phyloP scores from a whole-genome alignment of 139 green algal species.

The Raphidocelis subcapitata region DNA sequence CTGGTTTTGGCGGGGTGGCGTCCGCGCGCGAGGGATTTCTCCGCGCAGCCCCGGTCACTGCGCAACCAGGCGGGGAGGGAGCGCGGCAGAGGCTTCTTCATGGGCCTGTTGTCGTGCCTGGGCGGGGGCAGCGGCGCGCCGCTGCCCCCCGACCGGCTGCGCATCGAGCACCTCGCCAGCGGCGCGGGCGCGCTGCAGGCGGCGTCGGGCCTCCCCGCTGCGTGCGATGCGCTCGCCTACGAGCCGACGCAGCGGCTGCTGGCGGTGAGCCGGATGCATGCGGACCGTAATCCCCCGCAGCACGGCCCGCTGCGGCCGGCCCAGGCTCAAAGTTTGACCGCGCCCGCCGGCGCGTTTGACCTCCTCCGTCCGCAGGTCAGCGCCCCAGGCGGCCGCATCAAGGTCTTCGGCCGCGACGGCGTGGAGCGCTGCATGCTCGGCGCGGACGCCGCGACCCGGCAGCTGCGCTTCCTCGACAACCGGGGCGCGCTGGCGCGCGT shows the following conservation, averaged over 20 bases:
- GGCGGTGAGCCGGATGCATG: constrained; percentile 23
- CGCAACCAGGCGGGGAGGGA: no score
- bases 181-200: constrained; percentile 3
- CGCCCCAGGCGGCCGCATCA: constrained; percentile 44
- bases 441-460: constrained; percentile 17
- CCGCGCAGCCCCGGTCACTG: no score
- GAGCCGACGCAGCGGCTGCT: constrained; percentile 44
- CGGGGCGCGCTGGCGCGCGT: constrained; percentile 38
- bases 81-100: no score
- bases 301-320: not conserved
- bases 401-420: constrained; percentile 36
- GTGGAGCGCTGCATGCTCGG: constrained; percentile 35
- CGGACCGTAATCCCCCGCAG: no score
- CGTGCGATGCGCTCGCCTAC: constrained; percentile 40
- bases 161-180: constrained; percentile 11
- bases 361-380: constrained; percentile 33
- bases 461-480: constrained; percentile 45
- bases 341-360: not conserved
- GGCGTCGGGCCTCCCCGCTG: constrained; percentile 29
- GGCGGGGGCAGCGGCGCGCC: no score
- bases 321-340: not conserved
- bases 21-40: no score
- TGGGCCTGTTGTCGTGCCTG: no score
- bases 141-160: constrained; percentile 14
- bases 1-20: no score